A percentile compares a stretch with the other conserved stretches of the same genome.
Conservation (phyloP, 2,329 filamentous ascomycete genomes). For the Exophiala sideris region DNA sequence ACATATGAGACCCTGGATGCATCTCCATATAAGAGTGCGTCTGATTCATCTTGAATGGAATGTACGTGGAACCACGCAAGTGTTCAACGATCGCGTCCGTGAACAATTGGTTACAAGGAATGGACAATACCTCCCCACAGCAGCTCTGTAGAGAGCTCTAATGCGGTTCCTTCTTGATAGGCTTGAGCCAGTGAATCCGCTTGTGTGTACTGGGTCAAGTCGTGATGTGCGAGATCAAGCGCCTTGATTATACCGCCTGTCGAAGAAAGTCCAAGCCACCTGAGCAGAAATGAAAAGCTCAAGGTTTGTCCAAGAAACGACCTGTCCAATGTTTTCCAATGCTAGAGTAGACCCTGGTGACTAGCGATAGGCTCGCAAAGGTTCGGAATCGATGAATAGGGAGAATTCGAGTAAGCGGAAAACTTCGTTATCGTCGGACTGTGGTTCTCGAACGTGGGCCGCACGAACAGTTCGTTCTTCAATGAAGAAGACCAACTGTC, state of each 20-base stretch:
- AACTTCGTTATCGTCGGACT: not conserved
- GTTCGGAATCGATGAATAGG: no score
- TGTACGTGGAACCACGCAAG: not conserved
- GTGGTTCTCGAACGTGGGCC: not conserved
- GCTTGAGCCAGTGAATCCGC: not conserved
- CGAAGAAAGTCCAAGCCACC: not conserved
- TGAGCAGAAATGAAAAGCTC: no score
- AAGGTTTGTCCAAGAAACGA: not conserved
- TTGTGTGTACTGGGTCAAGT: not conserved
- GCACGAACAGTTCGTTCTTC: slow-evolving; percentile 16
- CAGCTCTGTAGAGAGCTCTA: slow-evolving; percentile 4
- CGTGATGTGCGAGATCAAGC: not conserved
- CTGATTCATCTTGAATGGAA: slow-evolving; percentile 68
- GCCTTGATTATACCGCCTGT: slow-evolving; percentile 9
- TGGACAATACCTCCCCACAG: slow-evolving; percentile 19
- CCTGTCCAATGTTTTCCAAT: not conserved
- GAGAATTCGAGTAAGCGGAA: no score
- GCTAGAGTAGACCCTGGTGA: no score
- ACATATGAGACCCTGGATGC: slow-evolving; percentile 66
- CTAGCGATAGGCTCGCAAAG: no score
- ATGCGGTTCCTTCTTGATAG: not conserved
- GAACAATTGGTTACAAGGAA: slow-evolving; percentile 12
- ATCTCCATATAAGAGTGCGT: slow-evolving; percentile 82
- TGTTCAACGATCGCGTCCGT: slow-evolving; percentile 12
- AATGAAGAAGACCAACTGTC: slow-evolving; percentile 19